Evolutionary conservation across 805 yeast genomes (phyloP), one percentile per base, ranked within the genome.

Genomic region (Wickerhamomyces silvicola): DNA sequence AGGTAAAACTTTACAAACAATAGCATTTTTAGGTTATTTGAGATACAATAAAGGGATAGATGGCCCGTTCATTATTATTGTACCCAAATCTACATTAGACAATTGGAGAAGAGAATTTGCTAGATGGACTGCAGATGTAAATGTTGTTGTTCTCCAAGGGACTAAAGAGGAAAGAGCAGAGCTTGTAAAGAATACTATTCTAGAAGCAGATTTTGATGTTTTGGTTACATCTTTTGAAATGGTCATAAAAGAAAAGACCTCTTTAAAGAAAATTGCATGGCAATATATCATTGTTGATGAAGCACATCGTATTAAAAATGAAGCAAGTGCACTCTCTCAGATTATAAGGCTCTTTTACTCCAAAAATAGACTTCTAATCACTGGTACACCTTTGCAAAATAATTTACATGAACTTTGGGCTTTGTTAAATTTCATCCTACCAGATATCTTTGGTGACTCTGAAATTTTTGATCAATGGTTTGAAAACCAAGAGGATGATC

Each of bases 331-430:
- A 23, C 65, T 90, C 31, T 86, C 97, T 2, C 97, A 90, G 57
- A 88, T 92, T 42, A 88, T 92, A 38, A 73, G 97, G 42, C 58
- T 87, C 17, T 87, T 90, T 53, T 82, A 83, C 53, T 85, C 96
- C 12, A 75, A 78, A 36, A 85, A 85, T 54, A 67, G 98, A 39
- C 60, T 90, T 27, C 63, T 90, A 36, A 87, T 90, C 38, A 90
- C 98, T 0, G 98, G 98, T 43, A 90, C 98, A 0, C 98, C 98
- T 0, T 61, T 90, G 32, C 98, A 90, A 51, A 90, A 90, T 55
- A 92, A 92, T 43, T 62, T 90, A 34, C 98, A 92, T 58, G 98
- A 92, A 58, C 66, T 90, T 33, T 90, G 98, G 98, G 96, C 97
- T 0, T 66, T 90, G 32, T 64, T 90, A 37, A 92, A 90, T 56